A percentile compares a stretch with the other conserved stretches of the same genome.
Conservation (phyloP, 1,284 basidiomycete genomes). For the Cryptococcus jaspeensis region DNA sequence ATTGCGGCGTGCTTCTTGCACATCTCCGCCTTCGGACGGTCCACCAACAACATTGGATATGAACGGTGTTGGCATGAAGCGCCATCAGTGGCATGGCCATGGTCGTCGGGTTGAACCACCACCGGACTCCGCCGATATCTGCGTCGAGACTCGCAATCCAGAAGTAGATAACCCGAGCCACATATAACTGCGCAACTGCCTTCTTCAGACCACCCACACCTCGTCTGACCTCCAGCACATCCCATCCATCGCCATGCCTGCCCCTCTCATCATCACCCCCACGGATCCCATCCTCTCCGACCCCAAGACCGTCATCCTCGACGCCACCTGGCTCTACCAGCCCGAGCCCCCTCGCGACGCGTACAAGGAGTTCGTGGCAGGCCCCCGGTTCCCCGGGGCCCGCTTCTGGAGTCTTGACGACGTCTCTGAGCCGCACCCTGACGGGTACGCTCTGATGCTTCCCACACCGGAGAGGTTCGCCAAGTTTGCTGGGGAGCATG, state of each 20-base stretch:
- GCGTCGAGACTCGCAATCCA: no score
- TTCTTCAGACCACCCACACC: not conserved
- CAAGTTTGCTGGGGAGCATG: constrained; percentile 4
- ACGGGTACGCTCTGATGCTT: constrained; percentile 7
- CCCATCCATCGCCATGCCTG: not conserved
- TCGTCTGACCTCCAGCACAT: no score
- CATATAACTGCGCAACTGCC: no score
- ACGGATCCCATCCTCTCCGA: constrained; percentile 3
- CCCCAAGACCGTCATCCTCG: constrained; percentile 7
- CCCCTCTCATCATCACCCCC: constrained; percentile 9
- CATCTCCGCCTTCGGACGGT: no score
- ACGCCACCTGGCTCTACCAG: constrained; percentile 15
- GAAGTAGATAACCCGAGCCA: no score
- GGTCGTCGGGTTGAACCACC: no score
- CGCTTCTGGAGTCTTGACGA: constrained; percentile 14
- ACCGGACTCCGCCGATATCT: no score
- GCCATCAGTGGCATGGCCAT: no score
- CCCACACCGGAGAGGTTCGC: constrained; percentile 13
- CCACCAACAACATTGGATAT: no score
- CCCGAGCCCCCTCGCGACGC: constrained; percentile 10
- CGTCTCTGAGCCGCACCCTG: constrained; percentile 9
- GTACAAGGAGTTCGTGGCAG: constrained; percentile 9
- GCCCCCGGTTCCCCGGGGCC: constrained; percentile 9
- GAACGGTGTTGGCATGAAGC: no score
- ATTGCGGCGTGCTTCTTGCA: no score